Evolutionary conservation across 2,329 filamentous ascomycete species (phyloP).

Genomic region (Hypomyces rosellus): DNA sequence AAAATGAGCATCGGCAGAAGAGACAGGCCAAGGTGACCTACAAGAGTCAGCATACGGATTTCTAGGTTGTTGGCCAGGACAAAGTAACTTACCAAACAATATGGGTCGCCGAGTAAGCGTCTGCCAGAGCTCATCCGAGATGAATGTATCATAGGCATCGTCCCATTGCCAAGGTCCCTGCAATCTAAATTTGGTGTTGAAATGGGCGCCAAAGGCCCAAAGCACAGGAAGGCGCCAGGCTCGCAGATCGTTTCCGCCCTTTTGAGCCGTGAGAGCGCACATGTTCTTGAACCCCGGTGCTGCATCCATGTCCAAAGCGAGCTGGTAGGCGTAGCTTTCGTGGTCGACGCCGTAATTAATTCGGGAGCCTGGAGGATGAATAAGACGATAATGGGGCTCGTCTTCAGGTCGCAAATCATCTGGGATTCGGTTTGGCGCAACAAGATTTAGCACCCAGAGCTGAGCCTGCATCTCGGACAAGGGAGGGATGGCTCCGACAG

Average conservation of each 20-base stretch:
- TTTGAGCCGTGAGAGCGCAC: slow-evolving; percentile 19
- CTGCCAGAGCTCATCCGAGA: slow-evolving; percentile 16
- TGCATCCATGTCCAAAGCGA: slow-evolving; percentile 36
- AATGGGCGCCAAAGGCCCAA: slow-evolving; percentile 36
- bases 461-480: slow-evolving; percentile 40
- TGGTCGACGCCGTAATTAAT: slow-evolving; percentile 39
- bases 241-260: slow-evolving; percentile 9
- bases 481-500: slow-evolving; percentile 38
- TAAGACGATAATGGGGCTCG: slow-evolving; percentile 33
- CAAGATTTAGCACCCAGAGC: slow-evolving; percentile 34
- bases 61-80: not conserved
- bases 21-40: slow-evolving; percentile 16
- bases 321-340: slow-evolving; percentile 40
- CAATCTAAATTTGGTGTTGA: slow-evolving; percentile 38
- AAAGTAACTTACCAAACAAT: slow-evolving; percentile 13
- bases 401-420: slow-evolving; percentile 23
- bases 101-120: slow-evolving; percentile 18
- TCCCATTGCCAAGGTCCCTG: slow-evolving; percentile 32
- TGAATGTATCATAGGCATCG: slow-evolving; percentile 16
- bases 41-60: not conserved
- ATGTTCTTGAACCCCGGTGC: slow-evolving; percentile 30
- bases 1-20: slow-evolving; percentile 16
- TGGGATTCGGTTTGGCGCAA: slow-evolving; percentile 17
- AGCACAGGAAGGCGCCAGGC: slow-evolving; percentile 19
- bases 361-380: slow-evolving; percentile 22